phyloP scores from a whole-genome alignment of 2,329 filamentous ascomycete genomes.

The Phaeomoniella chlamydospora region DNA sequence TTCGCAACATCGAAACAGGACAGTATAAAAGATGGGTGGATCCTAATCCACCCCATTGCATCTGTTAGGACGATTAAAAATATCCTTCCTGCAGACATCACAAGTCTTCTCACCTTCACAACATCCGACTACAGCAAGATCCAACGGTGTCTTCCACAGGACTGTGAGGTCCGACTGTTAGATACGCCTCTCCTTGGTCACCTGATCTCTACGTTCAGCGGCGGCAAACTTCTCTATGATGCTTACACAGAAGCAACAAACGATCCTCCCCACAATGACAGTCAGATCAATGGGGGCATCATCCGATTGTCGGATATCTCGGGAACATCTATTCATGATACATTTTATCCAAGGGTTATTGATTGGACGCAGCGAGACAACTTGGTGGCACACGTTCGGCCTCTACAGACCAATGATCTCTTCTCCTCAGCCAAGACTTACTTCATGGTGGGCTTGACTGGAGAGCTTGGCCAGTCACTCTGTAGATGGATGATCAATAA shows the following conservation, averaged over 20 bases:
- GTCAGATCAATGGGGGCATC: neutral
- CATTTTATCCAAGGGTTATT: neutral
- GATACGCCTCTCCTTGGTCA: too few relatives aligned
- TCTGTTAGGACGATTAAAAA: neutral
- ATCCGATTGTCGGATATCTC: neutral
- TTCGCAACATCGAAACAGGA: neutral
- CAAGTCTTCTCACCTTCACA: neutral
- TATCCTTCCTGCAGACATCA: neutral
- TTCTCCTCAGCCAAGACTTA: slow-evolving; percentile 16
- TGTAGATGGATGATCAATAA: slow-evolving; percentile 15
- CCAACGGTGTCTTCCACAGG: neutral
- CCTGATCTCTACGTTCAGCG: too few relatives aligned
- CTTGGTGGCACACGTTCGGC: slow-evolving; percentile 1
- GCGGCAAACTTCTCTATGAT: too few relatives aligned
- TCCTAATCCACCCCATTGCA: neutral
- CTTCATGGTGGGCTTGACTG: slow-evolving; percentile 15
- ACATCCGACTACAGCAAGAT: neutral
- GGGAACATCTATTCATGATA: neutral
- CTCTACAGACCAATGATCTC: slow-evolving; percentile 4
- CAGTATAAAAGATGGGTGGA: neutral
- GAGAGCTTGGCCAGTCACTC: slow-evolving; percentile 16
- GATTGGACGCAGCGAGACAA: neutral
- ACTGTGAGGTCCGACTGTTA: neutral
- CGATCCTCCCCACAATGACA: too few relatives aligned
- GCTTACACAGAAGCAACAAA: neutral